phyloP scores from a whole-genome alignment of 2,329 filamentous ascomycete genomes.

The Leptographium flavum region DNA sequence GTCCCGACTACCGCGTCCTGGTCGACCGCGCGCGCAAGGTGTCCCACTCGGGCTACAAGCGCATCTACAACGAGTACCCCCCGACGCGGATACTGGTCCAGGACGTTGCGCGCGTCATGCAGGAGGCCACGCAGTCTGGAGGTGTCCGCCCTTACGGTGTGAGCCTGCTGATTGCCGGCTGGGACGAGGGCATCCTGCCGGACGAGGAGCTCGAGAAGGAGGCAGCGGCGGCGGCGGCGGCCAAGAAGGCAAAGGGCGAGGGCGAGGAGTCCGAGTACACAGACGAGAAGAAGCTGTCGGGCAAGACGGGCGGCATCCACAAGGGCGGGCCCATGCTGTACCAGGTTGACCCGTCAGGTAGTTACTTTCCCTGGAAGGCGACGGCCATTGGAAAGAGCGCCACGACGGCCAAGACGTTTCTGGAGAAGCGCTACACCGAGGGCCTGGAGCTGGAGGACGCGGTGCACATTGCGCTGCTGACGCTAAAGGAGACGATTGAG shows the following conservation, averaged over 20 bases:
- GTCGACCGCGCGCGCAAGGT: conserved; percentile 98
- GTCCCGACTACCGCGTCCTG: conserved; percentile 91
- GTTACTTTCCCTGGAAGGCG: conserved; percentile 98
- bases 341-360: conserved; percentile 96
- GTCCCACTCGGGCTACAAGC: conserved; percentile 96
- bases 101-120: conserved; percentile 94
- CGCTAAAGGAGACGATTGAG: conserved; percentile 97
- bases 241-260: conserved; percentile 24
- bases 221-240: conserved; percentile 31
- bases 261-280: conserved; percentile 6
- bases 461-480: conserved; percentile 93
- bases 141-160: conserved; percentile 96
- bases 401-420: conserved; percentile 94
- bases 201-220: conserved; percentile 53
- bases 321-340: conserved; percentile 97
- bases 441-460: conserved; percentile 94
- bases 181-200: conserved; percentile 92
- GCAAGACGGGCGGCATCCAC: conserved; percentile 87
- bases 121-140: conserved; percentile 95
- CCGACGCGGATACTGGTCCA: conserved; percentile 98
- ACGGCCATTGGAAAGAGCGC: conserved; percentile 98
- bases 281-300: conserved; percentile 48
- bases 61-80: conserved; percentile 99
- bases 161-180: conserved; percentile 86
- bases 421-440: conserved; percentile 98